Conservation (phyloP, 2,329 filamentous ascomycete species). For the Nemania serpens region DNA sequence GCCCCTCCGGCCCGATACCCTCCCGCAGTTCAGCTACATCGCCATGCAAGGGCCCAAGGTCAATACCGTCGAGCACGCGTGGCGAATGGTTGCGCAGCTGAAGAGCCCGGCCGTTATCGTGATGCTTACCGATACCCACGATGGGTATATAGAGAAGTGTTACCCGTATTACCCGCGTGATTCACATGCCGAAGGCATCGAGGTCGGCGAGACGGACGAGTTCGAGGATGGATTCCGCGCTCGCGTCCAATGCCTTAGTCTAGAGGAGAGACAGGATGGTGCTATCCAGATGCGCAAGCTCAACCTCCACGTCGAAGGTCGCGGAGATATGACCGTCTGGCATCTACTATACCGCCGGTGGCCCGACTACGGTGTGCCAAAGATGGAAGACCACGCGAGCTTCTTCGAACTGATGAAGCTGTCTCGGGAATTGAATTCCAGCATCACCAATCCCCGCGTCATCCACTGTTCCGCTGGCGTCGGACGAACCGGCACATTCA, state of each 20-base stretch:
- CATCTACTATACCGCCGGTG: conserved; percentile 86
- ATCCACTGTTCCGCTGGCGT: conserved; percentile 91
- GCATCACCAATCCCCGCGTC: conserved; percentile 72
- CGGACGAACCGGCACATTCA: conserved; percentile 92
- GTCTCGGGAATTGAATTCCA: conserved; percentile 62
- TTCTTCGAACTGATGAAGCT: conserved; percentile 73
- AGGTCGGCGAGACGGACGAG: conserved; percentile 66
- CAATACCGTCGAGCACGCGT: conserved; percentile 78
- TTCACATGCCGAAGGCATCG: conserved; percentile 56
- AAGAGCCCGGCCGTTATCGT: conserved; percentile 78
- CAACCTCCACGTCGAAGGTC: conserved; percentile 56
- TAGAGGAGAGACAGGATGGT: conserved; percentile 59
- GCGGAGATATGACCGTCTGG: conserved; percentile 60
- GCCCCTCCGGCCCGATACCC: conserved; percentile 42
- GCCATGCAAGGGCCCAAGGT: conserved; percentile 90
- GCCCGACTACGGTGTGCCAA: conserved; percentile 88
- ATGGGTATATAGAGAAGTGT: conserved; percentile 80
- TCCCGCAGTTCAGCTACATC: conserved; percentile 69
- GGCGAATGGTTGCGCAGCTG: conserved; percentile 91
- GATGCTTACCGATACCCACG: conserved; percentile 90
- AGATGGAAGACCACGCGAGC: conserved; percentile 66
- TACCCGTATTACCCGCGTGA: conserved; percentile 80
- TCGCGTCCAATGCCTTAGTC: conserved; percentile 67
- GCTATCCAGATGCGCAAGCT: conserved; percentile 78
- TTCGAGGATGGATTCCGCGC: conserved; percentile 72